Conservation (phyloP, 768 basidiomycete genomes). For the Naganishia friedmannii region DNA sequence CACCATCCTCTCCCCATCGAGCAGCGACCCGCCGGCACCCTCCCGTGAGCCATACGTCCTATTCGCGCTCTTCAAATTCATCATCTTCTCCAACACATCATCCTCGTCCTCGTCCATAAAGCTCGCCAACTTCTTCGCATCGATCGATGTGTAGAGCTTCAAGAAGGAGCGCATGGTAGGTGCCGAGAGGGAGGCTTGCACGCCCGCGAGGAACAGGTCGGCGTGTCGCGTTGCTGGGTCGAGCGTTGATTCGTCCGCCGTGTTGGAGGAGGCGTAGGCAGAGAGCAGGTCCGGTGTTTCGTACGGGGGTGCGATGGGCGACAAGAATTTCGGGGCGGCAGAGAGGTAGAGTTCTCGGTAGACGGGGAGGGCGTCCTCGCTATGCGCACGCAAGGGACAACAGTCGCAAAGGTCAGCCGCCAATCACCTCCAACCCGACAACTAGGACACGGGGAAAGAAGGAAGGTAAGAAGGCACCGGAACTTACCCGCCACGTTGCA, state of each 20-base stretch:
- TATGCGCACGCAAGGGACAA: slow-evolving; percentile 14
- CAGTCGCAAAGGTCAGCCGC: background rate
- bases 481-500: slow-evolving; percentile 66
- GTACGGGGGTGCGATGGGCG: slow-evolving; percentile 89
- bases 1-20: slow-evolving; percentile 81
- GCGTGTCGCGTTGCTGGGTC: slow-evolving; percentile 85
- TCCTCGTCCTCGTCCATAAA: slow-evolving; percentile 81
- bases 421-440: too few species aligned
- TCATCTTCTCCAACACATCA: slow-evolving; percentile 90
- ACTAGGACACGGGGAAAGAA: background rate
- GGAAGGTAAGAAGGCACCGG: too few species aligned
- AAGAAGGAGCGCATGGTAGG: slow-evolving; percentile 86
- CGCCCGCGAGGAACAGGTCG: slow-evolving; percentile 76
- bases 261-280: slow-evolving; percentile 56
- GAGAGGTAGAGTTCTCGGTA: slow-evolving; percentile 91
- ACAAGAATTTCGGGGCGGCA: slow-evolving; percentile 95
- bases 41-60: slow-evolving; percentile 58
- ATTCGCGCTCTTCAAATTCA: slow-evolving; percentile 88
- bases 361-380: slow-evolving; percentile 65
- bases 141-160: slow-evolving; percentile 91
- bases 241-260: slow-evolving; percentile 52
- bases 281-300: slow-evolving; percentile 69
- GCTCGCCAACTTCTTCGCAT: slow-evolving; percentile 81
- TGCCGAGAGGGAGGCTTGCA: slow-evolving; percentile 69
- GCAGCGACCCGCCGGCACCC: slow-evolving; percentile 51